These are phyloP conservation scores for Naganishia cerealis DNA, from an alignment of 1,284 basidiomycete species.

Conservation along the genomic window DNA sequence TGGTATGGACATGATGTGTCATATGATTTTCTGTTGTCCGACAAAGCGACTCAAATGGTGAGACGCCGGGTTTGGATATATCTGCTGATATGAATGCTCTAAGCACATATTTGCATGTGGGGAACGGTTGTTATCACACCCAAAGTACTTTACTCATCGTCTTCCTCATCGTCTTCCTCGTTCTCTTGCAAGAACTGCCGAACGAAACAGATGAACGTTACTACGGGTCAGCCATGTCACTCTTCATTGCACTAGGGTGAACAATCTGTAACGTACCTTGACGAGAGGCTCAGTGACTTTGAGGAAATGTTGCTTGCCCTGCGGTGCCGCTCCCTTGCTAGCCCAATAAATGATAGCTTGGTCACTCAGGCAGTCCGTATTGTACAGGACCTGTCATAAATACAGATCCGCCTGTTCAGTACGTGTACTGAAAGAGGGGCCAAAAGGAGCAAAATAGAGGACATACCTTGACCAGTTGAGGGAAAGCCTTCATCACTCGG, in stretches of 20 bases:
- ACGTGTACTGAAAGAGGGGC: not conserved
- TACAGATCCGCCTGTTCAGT: not conserved
- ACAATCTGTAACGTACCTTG: constrained; percentile 57
- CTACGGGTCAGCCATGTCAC: not conserved
- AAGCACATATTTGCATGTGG: not conserved
- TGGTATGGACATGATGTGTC: not conserved
- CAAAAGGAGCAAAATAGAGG: constrained; percentile 25
- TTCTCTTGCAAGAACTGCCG: constrained; percentile 51
- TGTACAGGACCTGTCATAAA: constrained; percentile 74
- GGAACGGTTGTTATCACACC: not conserved
- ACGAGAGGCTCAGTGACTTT: constrained; percentile 83
- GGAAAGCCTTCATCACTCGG: constrained; percentile 87
- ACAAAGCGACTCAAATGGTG: not conserved
- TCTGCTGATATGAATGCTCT: not conserved
- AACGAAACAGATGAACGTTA: not conserved
- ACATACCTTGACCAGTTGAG: constrained; percentile 81
- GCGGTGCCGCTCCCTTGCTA: constrained; percentile 90
- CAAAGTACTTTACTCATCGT: constrained; percentile 25
- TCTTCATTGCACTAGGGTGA: not conserved
- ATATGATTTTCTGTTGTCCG: not conserved
- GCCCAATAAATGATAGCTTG: constrained; percentile 97
- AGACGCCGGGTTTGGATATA: not conserved
- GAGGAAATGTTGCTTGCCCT: constrained; percentile 91
- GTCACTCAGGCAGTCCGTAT: constrained; percentile 88
- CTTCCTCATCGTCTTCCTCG: constrained; percentile 49